Percentiles rank a stretch among this genome's conserved stretches.
These are phyloP conservation scores for Solanum virginianum DNA, from an alignment of 257 asterid genomes.

Conservation along the genomic window DNA sequence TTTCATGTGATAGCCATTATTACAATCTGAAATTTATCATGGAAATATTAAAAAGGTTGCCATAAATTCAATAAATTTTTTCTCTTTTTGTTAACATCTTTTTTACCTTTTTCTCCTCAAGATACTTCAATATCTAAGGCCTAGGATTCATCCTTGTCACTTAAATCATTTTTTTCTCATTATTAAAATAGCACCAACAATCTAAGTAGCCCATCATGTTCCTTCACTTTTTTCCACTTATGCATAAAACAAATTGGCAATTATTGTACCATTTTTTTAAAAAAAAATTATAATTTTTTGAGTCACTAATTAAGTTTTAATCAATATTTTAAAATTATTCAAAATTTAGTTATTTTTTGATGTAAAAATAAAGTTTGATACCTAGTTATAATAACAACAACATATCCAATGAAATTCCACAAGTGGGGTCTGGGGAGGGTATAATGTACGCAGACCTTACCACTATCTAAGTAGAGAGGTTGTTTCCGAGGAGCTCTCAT, in stretches of 20 bases:
- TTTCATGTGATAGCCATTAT: constrained; percentile 32
- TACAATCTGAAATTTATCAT: constrained; percentile 1
- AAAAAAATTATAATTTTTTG: neutral
- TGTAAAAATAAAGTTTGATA: neutral
- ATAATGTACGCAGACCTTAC: too few species aligned
- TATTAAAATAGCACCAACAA: neutral
- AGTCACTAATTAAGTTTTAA: neutral
- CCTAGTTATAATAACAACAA: too few species aligned
- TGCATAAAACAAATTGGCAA: neutral
- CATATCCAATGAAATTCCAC: too few species aligned
- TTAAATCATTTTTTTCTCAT: neutral
- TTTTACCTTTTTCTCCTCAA: neutral
- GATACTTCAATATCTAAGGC: constrained; percentile 4
- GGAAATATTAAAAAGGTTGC: constrained; percentile 1
- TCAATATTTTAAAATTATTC: neutral
- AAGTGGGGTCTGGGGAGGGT: too few species aligned
- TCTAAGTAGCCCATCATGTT: neutral
- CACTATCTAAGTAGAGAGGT: too few species aligned
- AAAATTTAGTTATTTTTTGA: neutral
- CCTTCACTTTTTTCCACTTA: neutral
- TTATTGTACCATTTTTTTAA: neutral
- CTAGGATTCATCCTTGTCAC: neutral
- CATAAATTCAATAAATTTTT: neutral
- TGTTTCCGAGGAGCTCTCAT: too few species aligned
- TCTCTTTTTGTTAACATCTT: constrained; percentile 14